Evolutionary conservation across 805 yeast species (phyloP), one percentile per base, ranked within the genome.

Genomic region (Starmera quercuum): DNA sequence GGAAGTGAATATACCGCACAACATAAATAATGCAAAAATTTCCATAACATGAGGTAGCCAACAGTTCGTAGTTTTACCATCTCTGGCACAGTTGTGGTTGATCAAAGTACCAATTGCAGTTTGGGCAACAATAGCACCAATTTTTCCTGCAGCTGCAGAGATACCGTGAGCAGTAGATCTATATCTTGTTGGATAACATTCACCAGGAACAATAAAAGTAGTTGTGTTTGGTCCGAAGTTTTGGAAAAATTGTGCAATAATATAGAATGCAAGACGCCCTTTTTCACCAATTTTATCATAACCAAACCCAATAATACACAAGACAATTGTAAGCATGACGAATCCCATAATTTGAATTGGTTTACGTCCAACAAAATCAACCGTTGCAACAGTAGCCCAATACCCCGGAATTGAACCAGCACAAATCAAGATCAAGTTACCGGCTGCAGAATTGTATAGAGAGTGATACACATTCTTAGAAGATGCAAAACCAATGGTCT

Each of bases 341-440:
- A 86, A 86, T 50, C 95, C 94, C 53, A 64, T 66, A 16, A 84
- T 39, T 67, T 87, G 95, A 43, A 86, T 65, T 43, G 87, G 77
- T 62, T 81, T 84, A 71, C 96, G 78, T 51, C 96, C 96, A 47
- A 86, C 49, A 25, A 64, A 68, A 62, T 86, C 96, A 40, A 86
- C 57, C 30, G 90, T 78, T 33, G 86, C 86, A 48, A 80, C 85
- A 21, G 90, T 58, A 40, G 71, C 65, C 95, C 95, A 86, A 65
- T 86, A 86, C 55, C 96, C 96, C 50, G 95, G 95, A 61, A 86
- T 75, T 30, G 92, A 73, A 70, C 97, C 96, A 37, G 97, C 97
- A 73, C 95, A 84, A 43, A 86, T 76, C 58, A 86, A 72, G 64
- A 86, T 86, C 69, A 86, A 72, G 64, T 86, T 86, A 77, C 96